Base-by-base conservation (phyloP, 2,329 filamentous ascomycete species). In the Lachnellula hyalina region DNA sequence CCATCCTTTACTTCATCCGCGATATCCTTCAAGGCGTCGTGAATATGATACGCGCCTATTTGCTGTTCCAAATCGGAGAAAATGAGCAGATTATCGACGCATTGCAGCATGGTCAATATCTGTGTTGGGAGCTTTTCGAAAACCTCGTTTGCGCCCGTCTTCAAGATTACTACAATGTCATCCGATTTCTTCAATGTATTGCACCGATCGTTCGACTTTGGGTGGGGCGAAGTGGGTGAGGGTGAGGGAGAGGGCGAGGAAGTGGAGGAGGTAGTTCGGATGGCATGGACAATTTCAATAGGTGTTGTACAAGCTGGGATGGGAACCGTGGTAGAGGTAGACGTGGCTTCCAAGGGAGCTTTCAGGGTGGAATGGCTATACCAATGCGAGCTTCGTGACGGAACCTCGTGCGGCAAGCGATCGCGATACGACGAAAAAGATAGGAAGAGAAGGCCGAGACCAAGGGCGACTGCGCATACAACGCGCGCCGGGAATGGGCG, bases 131-230 rank as follows among this genome's bases (percentile, higher is more conserved):
- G 65, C 46, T 74, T 77, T 40, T 74, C 70, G 56, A 74, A 80
- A n/a, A 77, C 68, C 62, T 82, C 78, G 21, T 76, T 79, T 4
- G 79, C 78, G 42, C 79, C 79, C 4, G 80, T 82, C 68, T 82
- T 82, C 68, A 83, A 74, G 48, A 82, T 67, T 25, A 82, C 68
- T 35, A 45, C 38, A n/a, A 52, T 41, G 40, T 52, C 50, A 19
- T 44, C 41, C 19, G 41, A 44, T 44, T 44, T 44, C 17, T 44
- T 19, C n/a, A 21, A 44, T 9, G 41, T 19, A 21, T 44, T 19
- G 41, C 41, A 44, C 19, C 41, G 41, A 12, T 23, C 19, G 12
- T 44, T 44, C 41, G 41, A 44, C 23, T 21, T 23, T n/a, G 41
- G 21, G 12, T 23, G 41, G 41, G n/a, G 15, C 6, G 41, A 12